Percentiles rank a stretch among this genome's conserved stretches.
Evolutionary conservation across 208 protist species (phyloP).

Genomic region (Endotrypanum monterogeii): DNA sequence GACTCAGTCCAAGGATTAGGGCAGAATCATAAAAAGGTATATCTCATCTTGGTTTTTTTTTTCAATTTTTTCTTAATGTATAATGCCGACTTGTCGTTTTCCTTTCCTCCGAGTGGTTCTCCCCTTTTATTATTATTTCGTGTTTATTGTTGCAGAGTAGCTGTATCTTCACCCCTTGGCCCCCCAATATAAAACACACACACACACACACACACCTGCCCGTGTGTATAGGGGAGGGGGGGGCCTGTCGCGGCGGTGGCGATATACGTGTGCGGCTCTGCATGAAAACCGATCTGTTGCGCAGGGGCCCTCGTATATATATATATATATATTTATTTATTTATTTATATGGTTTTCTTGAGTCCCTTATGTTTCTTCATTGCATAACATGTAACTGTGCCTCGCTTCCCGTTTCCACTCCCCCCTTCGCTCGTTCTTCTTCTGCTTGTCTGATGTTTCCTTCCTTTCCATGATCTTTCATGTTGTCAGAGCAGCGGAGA

Average conservation of each 20-base stretch:
- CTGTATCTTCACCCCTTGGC: neutral
- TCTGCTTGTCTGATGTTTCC: too few relatives aligned
- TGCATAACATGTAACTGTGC: too few relatives aligned
- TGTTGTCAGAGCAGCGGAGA: too few relatives aligned
- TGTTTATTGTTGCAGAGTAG: neutral
- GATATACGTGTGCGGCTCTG: neutral
- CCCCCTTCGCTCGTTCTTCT: too few relatives aligned
- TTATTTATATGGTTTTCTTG: neutral
- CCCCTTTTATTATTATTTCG: neutral
- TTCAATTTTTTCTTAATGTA: neutral
- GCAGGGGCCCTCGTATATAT: neutral
- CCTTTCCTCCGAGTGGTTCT: neutral
- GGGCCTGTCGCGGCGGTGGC: neutral
- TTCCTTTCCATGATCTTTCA: too few relatives aligned
- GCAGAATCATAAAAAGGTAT: too few relatives aligned
- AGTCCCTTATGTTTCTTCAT: neutral
- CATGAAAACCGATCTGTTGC: neutral
- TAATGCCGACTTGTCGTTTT: neutral
- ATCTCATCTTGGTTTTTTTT: neutral
- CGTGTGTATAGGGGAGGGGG: neutral
- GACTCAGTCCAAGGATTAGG: too few relatives aligned
- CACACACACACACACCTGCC: too few relatives aligned
- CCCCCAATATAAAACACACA: neutral
- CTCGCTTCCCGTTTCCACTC: too few relatives aligned
- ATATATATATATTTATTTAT: too few relatives aligned